Evolutionary conservation across 2,329 filamentous ascomycete species (phyloP), one percentile per base, ranked within the genome.

Genomic region (Aphanocladium album): DNA sequence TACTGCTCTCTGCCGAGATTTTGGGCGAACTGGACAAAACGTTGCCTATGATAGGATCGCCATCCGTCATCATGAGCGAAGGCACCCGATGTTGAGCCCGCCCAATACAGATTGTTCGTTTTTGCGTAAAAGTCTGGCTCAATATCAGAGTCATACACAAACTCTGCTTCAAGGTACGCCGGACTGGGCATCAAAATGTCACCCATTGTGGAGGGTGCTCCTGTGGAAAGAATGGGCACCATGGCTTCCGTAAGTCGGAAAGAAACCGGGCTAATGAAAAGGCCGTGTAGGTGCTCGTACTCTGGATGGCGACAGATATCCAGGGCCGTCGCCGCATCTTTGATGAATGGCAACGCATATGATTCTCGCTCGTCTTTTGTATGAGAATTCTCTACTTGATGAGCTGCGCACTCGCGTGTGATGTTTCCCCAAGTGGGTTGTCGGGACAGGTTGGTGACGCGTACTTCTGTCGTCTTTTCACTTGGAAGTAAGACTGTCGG

Each of bases 161-260:
- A 76, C 46, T 76, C 70, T 2, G 69, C 17, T 61, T 76, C 71
- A n/a, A 75, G 65, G 62, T 84, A 84, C 1, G 77, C 77, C 0
- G 81, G 75, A 49, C 78, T 79, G 0, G 83, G 83, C 25, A 78
- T 77, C 4, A 84, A 62, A 0, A 86, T 77, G 46, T 84, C 81
- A 19, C 74, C 73, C 74, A 83, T 80, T 0, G 79, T 78, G 0
- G 78, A 79, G 0, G 71, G 73, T 0, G 74, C 66, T 1, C 77
- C 78, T 0, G 73, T 76, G 1, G 80, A 79, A 0, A 84, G 70
- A 0, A 84, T 67, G 0, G 82, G 82, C 0, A 81, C 73, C 1
- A 72, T 33, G 0, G 72, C 75, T 35, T 77, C 64, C 0, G 79
- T 73, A 0, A 79, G 63, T 0, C 64, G 67, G n/a, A 81, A 74